These are phyloP conservation scores for Mimosa bimucronata DNA, from an alignment of 306 rosid genomes.

Conservation along the genomic window DNA sequence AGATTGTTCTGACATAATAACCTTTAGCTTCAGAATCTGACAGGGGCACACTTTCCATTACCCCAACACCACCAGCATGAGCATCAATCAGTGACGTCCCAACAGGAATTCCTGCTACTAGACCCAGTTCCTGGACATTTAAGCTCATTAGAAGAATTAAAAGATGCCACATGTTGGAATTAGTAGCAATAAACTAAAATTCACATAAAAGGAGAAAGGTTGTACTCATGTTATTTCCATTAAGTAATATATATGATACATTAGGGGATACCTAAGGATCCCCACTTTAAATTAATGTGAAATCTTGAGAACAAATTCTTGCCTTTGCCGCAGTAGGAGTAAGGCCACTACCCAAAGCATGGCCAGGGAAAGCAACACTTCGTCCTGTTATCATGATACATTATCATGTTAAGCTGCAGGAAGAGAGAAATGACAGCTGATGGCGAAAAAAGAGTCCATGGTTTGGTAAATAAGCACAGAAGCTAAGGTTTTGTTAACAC, in stretches of 20 bases:
- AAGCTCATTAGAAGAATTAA: slow-evolving; percentile 30
- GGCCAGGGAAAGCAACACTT: slow-evolving; percentile 98
- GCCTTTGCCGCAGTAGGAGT: slow-evolving; percentile 92
- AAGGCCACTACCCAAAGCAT: slow-evolving; percentile 95
- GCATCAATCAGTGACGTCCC: slow-evolving; percentile 95
- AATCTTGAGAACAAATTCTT: slow-evolving; percentile 62
- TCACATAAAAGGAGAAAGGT: slow-evolving; percentile 32
- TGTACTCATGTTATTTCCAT: slow-evolving; percentile 35
- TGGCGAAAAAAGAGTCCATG: slow-evolving; percentile 27
- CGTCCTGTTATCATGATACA: slow-evolving; percentile 74
- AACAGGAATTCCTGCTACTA: slow-evolving; percentile 88
- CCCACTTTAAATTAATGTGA: slow-evolving; percentile 56
- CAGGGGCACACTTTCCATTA: slow-evolving; percentile 75
- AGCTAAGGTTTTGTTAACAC: slow-evolving; percentile 14
- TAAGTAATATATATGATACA: slow-evolving; percentile 41
- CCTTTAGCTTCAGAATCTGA: slow-evolving; percentile 62
- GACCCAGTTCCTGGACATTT: slow-evolving; percentile 82
- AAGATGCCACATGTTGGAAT: slow-evolving; percentile 18
- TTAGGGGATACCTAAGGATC: slow-evolving; percentile 49
- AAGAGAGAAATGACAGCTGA: slow-evolving; percentile 35
- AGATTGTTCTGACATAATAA: slow-evolving; percentile 36
- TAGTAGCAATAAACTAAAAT: slow-evolving; percentile 41
- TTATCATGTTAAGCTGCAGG: slow-evolving; percentile 44
- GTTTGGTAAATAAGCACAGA: slow-evolving; percentile 17
- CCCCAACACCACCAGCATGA: slow-evolving; percentile 99